These are phyloP conservation scores for Endoconidiophora polonica DNA, from an alignment of 2,329 filamentous ascomycete genomes.

Conservation along the genomic window DNA sequence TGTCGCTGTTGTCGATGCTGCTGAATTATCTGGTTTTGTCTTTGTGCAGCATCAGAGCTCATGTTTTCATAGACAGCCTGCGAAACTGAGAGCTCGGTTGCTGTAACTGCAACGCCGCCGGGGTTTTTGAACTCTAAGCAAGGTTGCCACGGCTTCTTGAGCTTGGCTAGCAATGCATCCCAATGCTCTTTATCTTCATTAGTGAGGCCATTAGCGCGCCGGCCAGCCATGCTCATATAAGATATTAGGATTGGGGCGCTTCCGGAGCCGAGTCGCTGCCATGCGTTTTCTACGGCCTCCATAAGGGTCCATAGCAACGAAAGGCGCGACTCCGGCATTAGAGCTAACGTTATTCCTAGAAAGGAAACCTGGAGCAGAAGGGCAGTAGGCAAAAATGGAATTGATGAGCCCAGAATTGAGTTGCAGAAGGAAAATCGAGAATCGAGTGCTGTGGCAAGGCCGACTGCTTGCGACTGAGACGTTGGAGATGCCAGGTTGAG, in stretches of 20 bases:
- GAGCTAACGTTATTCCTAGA: constrained; percentile 21
- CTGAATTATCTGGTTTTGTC: neutral
- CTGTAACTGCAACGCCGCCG: neutral
- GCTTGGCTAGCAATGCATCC: constrained; percentile 17
- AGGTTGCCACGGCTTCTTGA: constrained; percentile 14
- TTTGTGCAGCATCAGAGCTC: neutral
- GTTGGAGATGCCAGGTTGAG: constrained; percentile 7
- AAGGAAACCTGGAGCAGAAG: constrained; percentile 24
- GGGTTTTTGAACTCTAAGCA: neutral
- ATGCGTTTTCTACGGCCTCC: constrained; percentile 20
- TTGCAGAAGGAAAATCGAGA: constrained; percentile 24
- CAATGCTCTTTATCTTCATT: constrained; percentile 21
- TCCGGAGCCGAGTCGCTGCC: constrained; percentile 19
- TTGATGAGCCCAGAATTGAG: constrained; percentile 22
- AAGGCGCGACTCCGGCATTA: constrained; percentile 20
- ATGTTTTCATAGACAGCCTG: neutral
- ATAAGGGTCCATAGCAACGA: constrained; percentile 23
- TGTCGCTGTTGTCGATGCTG: neutral
- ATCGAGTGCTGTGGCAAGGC: constrained; percentile 21
- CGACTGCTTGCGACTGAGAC: constrained; percentile 6
- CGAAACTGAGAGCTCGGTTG: neutral
- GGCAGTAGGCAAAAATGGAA: constrained; percentile 21
- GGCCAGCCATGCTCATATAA: constrained; percentile 22
- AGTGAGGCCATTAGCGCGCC: constrained; percentile 19
- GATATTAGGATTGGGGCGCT: constrained; percentile 22